Conservation (phyloP, 208 protist genomes). For the Leishmania mexicana region DNA sequence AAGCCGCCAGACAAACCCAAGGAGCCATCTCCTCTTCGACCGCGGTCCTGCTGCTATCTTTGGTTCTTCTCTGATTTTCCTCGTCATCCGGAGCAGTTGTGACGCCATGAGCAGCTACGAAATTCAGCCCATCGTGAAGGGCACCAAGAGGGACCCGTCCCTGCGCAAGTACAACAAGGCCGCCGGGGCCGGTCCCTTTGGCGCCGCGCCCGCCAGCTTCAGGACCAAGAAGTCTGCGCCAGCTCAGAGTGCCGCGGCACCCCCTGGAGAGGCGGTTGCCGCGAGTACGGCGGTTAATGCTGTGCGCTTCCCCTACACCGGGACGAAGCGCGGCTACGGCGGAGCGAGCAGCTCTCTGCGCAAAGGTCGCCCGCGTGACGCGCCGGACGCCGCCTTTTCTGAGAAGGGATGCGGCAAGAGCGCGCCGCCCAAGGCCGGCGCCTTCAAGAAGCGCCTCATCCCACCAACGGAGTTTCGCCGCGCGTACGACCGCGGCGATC, state of each 20-base stretch:
- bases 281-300: conserved; percentile 25
- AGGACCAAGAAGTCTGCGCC: conserved; percentile 44
- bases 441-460: conserved; percentile 82
- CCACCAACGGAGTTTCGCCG: conserved; percentile 96
- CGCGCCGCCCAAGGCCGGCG: conserved; percentile 86
- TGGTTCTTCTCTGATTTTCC: background rate
- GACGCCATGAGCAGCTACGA: conserved; percentile 81
- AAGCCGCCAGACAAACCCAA: background rate
- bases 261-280: conserved; percentile 15
- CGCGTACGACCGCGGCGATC: conserved; percentile 98
- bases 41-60: background rate
- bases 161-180: conserved; percentile 80
- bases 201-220: conserved; percentile 64
- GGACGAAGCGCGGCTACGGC: conserved; percentile 78
- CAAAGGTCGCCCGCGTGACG: conserved; percentile 76
- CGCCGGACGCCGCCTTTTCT: conserved; percentile 71
- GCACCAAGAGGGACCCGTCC: conserved; percentile 85
- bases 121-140: conserved; percentile 87
- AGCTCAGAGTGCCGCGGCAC: conserved; percentile 2
- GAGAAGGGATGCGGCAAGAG: conserved; percentile 79
- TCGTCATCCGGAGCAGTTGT: background rate
- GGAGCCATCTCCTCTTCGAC: background rate
- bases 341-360: conserved; percentile 88
- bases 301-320: conserved; percentile 71
- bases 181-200: conserved; percentile 86